Conservation (phyloP, 208 protist genomes). For the Acanthamoeba royreba region DNA sequence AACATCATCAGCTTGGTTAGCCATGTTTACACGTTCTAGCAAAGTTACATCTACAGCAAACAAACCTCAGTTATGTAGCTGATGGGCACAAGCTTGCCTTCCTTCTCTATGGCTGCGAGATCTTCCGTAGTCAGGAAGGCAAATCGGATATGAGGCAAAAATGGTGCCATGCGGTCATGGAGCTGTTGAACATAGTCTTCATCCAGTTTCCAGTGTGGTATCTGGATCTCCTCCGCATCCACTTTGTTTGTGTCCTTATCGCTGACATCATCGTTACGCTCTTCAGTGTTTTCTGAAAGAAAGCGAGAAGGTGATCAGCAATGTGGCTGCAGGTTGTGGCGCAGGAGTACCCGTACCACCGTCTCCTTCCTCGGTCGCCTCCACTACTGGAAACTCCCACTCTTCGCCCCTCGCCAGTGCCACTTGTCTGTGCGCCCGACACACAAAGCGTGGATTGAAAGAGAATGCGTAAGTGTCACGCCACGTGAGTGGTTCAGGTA, state of each 20-base stretch:
- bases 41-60: too few relatives aligned
- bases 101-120: background rate
- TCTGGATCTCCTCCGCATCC: background rate
- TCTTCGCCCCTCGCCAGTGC: background rate
- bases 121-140: background rate
- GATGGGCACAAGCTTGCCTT: background rate
- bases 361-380: background rate
- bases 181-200: background rate
- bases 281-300: background rate
- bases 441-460: background rate
- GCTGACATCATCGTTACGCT: background rate
- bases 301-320: too few relatives aligned
- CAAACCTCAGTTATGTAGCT: background rate
- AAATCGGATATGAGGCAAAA: background rate
- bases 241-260: too few relatives aligned
- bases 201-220: background rate
- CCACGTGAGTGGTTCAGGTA: too few relatives aligned
- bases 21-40: too few relatives aligned
- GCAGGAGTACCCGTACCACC: background rate
- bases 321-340: background rate
- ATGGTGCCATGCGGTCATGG: background rate
- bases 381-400: background rate
- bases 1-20: background rate
- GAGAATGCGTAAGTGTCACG: background rate
- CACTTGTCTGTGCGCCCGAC: background rate